phyloP scores from a whole-genome alignment of 345 rosid genomes.

The Rubroshorea leprosula region DNA sequence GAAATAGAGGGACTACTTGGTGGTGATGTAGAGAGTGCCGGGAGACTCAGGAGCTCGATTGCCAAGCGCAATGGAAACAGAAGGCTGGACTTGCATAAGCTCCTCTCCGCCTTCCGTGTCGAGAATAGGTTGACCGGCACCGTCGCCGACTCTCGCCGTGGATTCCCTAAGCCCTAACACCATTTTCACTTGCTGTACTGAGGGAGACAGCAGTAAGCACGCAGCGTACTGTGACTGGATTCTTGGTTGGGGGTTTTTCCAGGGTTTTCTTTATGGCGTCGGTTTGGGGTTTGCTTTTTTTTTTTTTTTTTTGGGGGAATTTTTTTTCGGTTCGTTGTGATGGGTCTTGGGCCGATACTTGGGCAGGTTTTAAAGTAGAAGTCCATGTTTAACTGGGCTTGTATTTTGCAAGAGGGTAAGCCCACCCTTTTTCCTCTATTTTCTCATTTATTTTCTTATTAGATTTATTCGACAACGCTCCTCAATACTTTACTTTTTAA shows the following conservation, averaged over 20 bases:
- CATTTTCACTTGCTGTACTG: slow-evolving; percentile 27
- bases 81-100: slow-evolving; percentile 60
- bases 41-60: slow-evolving; percentile 55
- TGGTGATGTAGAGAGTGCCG: slow-evolving; percentile 88
- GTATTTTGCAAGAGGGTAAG: too few relatives aligned
- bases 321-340: slow-evolving; percentile 5
- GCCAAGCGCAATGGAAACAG: slow-evolving; percentile 69
- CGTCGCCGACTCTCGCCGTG: slow-evolving; percentile 44
- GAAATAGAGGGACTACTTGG: slow-evolving; percentile 33
- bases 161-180: slow-evolving; percentile 63
- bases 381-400: too few relatives aligned
- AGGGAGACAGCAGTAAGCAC: background rate
- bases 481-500: too few relatives aligned
- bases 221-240: background rate
- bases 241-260: slow-evolving; percentile 16
- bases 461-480: too few relatives aligned
- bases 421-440: too few relatives aligned
- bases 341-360: background rate
- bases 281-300: background rate
- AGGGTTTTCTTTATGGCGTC: slow-evolving; percentile 18
- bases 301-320: too few relatives aligned
- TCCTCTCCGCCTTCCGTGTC: slow-evolving; percentile 67
- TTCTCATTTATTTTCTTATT: too few relatives aligned
- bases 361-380: too few relatives aligned
- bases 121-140: slow-evolving; percentile 60